Evolutionary conservation across 768 basidiomycete species (phyloP).

Genomic region (Tylopilus intermedius): DNA sequence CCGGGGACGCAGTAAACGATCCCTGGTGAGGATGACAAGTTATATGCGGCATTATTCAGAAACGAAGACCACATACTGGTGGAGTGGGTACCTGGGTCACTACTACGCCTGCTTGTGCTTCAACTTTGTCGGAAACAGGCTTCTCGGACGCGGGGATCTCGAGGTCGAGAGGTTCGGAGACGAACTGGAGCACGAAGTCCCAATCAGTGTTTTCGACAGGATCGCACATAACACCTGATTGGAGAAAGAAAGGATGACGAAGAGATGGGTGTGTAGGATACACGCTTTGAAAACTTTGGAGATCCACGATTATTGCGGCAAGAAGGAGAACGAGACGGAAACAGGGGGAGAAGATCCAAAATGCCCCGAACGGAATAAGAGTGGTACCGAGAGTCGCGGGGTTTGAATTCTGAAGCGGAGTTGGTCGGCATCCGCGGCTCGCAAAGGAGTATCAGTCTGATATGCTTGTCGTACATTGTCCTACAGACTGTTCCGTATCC

Average conservation of each 20-base stretch:
- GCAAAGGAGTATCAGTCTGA: not conserved
- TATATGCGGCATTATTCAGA: constrained; percentile 2
- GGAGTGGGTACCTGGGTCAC: constrained; percentile 56
- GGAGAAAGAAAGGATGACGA: not conserved
- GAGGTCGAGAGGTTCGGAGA: constrained; percentile 41
- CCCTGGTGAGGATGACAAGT: constrained; percentile 18
- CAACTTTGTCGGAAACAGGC: constrained; percentile 25
- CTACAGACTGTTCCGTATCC: not conserved
- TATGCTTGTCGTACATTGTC: not conserved
- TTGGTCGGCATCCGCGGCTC: constrained; percentile 3
- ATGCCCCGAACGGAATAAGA: constrained; percentile 5
- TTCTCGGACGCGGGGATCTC: constrained; percentile 35
- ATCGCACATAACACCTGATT: constrained; percentile 17
- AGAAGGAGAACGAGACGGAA: not conserved
- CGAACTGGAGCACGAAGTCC: constrained; percentile 61
- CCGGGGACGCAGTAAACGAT: constrained; percentile 32
- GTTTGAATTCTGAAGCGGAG: constrained; percentile 17
- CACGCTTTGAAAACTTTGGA: not conserved
- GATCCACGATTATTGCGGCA: constrained; percentile 1
- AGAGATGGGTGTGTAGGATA: not conserved
- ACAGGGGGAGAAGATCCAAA: constrained; percentile 19
- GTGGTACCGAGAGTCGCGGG: constrained; percentile 9
- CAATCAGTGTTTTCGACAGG: constrained; percentile 48
- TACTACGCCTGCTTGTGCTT: constrained; percentile 9
- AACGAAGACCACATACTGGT: constrained; percentile 40